phyloP scores from a whole-genome alignment of 2,329 filamentous ascomycete species.

The Verticillium dahliae region DNA sequence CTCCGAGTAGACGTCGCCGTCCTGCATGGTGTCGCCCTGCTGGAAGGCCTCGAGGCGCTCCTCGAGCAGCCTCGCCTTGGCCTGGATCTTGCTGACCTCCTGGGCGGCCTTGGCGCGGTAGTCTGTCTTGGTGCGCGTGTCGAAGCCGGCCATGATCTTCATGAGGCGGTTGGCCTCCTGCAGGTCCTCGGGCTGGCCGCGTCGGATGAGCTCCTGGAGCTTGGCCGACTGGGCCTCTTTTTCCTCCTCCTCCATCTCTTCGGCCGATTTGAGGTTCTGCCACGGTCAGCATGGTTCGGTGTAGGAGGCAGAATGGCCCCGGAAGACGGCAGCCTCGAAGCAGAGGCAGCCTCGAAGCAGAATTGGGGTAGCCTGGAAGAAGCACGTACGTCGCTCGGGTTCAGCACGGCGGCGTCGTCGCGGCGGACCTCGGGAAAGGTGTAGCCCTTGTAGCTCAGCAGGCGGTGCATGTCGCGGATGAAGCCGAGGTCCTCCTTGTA shows the following conservation, averaged over 20 bases:
- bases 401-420: constrained; percentile 93
- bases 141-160: constrained; percentile 98
- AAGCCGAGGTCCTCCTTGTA: constrained; percentile 97
- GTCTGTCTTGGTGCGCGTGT: constrained; percentile 92
- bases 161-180: constrained; percentile 96
- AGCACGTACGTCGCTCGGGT: constrained; percentile 82
- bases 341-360: too few species aligned
- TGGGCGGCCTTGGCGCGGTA: constrained; percentile 96
- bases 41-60: constrained; percentile 84
- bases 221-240: constrained; percentile 94
- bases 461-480: constrained; percentile 93
- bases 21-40: constrained; percentile 69
- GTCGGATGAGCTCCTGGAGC: constrained; percentile 88
- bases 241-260: constrained; percentile 99
- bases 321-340: too few species aligned
- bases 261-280: constrained; percentile 88
- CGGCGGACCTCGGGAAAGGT: constrained; percentile 85
- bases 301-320: not conserved
- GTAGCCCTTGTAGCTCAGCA: constrained; percentile 96
- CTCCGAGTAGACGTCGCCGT: constrained; percentile 70
- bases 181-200: constrained; percentile 85
- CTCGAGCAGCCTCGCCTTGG: constrained; percentile 87
- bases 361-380: too few species aligned
- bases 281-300: not conserved
- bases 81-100: constrained; percentile 89